A percentile compares a stretch with the other conserved stretches of the same genome.
These are phyloP conservation scores for Zasmidium angulare DNA, from an alignment of 2,329 filamentous ascomycete genomes.

Conservation along the genomic window DNA sequence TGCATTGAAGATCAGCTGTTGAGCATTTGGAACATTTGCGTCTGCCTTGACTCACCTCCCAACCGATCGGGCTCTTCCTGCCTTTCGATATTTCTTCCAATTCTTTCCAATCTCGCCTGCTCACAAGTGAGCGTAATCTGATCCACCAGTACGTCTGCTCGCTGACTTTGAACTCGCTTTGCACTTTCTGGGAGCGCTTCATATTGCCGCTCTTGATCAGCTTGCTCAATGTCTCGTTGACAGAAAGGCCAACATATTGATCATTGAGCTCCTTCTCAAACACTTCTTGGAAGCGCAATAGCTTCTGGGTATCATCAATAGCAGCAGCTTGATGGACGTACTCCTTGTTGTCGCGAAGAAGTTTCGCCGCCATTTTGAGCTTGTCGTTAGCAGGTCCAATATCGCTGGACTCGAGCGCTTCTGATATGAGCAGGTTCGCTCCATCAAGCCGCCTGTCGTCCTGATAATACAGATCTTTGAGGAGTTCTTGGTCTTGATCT, in stretches of 20 bases:
- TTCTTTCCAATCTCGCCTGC: constrained; percentile 87
- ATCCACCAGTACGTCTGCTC: constrained; percentile 90
- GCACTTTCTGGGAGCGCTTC: constrained; percentile 82
- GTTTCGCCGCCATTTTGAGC: constrained; percentile 78
- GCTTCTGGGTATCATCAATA: constrained; percentile 74
- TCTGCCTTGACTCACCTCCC: constrained; percentile 67
- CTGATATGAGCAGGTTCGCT: constrained; percentile 79
- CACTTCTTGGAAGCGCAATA: constrained; percentile 82
- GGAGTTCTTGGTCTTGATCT: constrained; percentile 74
- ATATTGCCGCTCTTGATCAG: constrained; percentile 78
- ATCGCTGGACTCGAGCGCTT: constrained; percentile 74
- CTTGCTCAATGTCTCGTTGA: constrained; percentile 91
- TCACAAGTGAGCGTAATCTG: constrained; percentile 81
- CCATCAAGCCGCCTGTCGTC: constrained; percentile 89
- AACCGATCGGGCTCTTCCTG: constrained; percentile 88
- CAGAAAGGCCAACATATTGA: constrained; percentile 73
- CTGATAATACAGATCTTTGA: constrained; percentile 97
- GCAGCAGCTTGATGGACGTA: constrained; percentile 69
- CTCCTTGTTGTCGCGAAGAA: constrained; percentile 83
- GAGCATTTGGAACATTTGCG: neutral
- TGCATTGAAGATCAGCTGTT: constrained; percentile 36
- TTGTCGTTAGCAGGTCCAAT: constrained; percentile 75
- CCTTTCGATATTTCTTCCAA: constrained; percentile 78
- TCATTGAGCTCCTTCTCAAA: constrained; percentile 76
- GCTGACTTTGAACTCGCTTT: constrained; percentile 87